These are phyloP conservation scores for Cadophora luteo-olivacea DNA, from an alignment of 2,329 filamentous ascomycete genomes.

Conservation along the genomic window DNA sequence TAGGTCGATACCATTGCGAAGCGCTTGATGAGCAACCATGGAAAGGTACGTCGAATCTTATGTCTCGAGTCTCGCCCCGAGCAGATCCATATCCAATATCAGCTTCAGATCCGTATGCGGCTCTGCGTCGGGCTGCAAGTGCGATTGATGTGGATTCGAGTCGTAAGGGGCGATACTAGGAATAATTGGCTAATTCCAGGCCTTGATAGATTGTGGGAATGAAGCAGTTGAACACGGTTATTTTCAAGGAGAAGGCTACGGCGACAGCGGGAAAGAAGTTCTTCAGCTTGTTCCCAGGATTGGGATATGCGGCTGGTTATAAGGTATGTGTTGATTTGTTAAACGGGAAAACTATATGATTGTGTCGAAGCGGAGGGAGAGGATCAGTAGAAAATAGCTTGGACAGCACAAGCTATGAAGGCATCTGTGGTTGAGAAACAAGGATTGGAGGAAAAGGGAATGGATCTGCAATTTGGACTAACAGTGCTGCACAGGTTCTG, in stretches of 20 bases:
- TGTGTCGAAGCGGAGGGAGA: too few relatives aligned
- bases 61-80: background rate
- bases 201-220: constrained; percentile 57
- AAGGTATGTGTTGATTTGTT: constrained; percentile 61
- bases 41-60: constrained; percentile 57
- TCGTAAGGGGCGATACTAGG: background rate
- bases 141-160: background rate
- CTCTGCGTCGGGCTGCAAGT: background rate
- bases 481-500: constrained; percentile 63
- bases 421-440: background rate
- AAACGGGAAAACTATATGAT: too few relatives aligned
- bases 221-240: constrained; percentile 81
- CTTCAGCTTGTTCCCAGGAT: constrained; percentile 92
- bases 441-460: too few relatives aligned
- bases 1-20: constrained; percentile 98
- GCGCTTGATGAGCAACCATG: constrained; percentile 98
- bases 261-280: constrained; percentile 80
- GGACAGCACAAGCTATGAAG: background rate
- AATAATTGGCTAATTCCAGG: constrained; percentile 34
- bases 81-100: background rate
- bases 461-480: background rate
- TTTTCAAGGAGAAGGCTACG: constrained; percentile 88
- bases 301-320: constrained; percentile 97
- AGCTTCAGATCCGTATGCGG: background rate
- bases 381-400: background rate